phyloP scores from a whole-genome alignment of 2,329 filamentous ascomycete genomes.

The Xylariaceae sp. region DNA sequence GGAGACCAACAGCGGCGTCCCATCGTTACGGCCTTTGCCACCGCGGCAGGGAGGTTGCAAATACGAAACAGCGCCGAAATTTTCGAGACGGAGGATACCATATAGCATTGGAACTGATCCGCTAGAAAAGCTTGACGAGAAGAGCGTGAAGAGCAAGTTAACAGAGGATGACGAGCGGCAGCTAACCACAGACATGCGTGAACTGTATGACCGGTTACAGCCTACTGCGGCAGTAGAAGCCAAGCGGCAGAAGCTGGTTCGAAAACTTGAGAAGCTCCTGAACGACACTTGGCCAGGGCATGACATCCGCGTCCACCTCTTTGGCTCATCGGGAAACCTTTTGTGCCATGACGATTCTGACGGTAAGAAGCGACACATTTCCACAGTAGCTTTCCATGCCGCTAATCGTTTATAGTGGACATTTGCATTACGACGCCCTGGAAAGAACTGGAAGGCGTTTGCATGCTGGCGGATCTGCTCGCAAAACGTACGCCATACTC shows the following conservation, averaged over 20 bases:
- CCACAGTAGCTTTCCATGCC: background rate
- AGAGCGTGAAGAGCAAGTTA: slow-evolving; percentile 68
- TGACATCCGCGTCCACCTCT: slow-evolving; percentile 85
- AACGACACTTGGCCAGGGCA: slow-evolving; percentile 89
- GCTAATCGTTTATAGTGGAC: slow-evolving; percentile 64
- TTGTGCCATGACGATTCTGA: slow-evolving; percentile 95
- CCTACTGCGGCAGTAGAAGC: slow-evolving; percentile 76
- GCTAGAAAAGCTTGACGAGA: slow-evolving; percentile 66
- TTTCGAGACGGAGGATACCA: slow-evolving; percentile 80
- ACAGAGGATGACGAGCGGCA: slow-evolving; percentile 69
- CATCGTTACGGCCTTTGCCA: slow-evolving; percentile 63
- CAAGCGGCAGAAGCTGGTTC: slow-evolving; percentile 71
- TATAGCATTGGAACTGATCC: slow-evolving; percentile 84
- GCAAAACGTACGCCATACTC: slow-evolving; percentile 64
- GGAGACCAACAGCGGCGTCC: slow-evolving; percentile 73
- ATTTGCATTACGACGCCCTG: slow-evolving; percentile 94
- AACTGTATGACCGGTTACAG: slow-evolving; percentile 79
- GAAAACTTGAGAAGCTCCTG: slow-evolving; percentile 82
- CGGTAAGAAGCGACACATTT: slow-evolving; percentile 55
- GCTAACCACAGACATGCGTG: slow-evolving; percentile 76
- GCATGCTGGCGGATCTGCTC: slow-evolving; percentile 81
- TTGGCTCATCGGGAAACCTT: slow-evolving; percentile 96
- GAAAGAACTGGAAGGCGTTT: slow-evolving; percentile 84
- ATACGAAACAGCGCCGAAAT: slow-evolving; percentile 82
- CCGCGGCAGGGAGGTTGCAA: slow-evolving; percentile 64